Evolutionary conservation across 2,329 filamentous ascomycete species (phyloP).

Genomic region (Fusarium sp.): DNA sequence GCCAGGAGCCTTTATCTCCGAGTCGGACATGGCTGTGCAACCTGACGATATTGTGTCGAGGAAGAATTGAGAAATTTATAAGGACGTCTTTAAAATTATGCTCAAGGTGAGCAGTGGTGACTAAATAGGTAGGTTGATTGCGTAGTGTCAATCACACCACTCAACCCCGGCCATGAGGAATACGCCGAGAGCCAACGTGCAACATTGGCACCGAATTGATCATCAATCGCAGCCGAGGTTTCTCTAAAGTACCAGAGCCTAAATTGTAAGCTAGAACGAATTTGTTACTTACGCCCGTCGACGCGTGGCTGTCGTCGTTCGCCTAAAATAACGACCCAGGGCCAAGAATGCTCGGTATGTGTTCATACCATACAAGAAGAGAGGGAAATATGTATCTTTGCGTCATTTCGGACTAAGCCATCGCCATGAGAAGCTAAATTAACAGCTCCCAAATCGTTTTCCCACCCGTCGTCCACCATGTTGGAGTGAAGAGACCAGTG

Average conservation of each 20-base stretch:
- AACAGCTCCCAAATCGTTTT: not conserved
- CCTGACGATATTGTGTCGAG: not conserved
- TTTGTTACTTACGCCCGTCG: not conserved
- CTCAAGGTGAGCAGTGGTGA: not conserved
- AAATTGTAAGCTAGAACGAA: not conserved
- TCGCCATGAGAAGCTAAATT: not conserved
- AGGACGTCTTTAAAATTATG: not conserved
- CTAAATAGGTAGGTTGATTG: not conserved
- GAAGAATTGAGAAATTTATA: not conserved
- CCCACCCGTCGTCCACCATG: not conserved
- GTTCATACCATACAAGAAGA: not conserved
- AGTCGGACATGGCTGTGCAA: not conserved
- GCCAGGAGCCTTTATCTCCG: not conserved
- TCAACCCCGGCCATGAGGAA: constrained; percentile 9
- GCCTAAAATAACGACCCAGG: not conserved
- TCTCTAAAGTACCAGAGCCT: not conserved
- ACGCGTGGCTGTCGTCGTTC: not conserved
- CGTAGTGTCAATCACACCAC: constrained; percentile 5
- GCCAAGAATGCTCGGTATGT: not conserved
- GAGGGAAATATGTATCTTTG: not conserved
- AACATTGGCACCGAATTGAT: not conserved
- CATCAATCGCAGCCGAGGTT: not conserved
- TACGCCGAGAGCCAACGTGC: not conserved
- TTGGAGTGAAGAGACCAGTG: not conserved
- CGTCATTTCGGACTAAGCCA: not conserved